Conservation (phyloP, 805 yeast species). For the Wickerhamiella nectarea region DNA sequence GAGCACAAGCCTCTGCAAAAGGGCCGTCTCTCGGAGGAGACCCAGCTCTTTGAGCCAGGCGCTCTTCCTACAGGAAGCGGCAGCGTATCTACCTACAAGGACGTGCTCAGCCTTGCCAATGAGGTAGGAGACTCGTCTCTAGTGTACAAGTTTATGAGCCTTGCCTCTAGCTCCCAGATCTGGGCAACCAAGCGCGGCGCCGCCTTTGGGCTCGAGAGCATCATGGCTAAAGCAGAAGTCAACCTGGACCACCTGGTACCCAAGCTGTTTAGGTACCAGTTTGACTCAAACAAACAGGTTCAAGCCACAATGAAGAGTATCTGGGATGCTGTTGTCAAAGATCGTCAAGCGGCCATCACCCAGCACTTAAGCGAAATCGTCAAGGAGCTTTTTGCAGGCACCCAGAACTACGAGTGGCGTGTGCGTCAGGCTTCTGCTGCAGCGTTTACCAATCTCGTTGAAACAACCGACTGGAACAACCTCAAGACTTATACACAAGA, state of each 20-base stretch:
- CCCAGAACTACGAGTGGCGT: slow-evolving; percentile 85
- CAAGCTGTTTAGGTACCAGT: slow-evolving; percentile 67
- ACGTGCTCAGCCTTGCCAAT: slow-evolving; percentile 72
- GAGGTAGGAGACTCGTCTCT: slow-evolving; percentile 93
- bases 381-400: slow-evolving; percentile 47
- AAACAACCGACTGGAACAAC: slow-evolving; percentile 20
- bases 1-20: slow-evolving; percentile 33
- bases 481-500: slow-evolving; percentile 26
- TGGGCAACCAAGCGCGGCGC: slow-evolving; percentile 92
- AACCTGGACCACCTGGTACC: slow-evolving; percentile 62
- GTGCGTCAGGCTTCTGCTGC: slow-evolving; percentile 74
- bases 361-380: slow-evolving; percentile 46
- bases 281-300: slow-evolving; percentile 69
- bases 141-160: slow-evolving; percentile 86
- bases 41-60: slow-evolving; percentile 77
- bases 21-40: slow-evolving; percentile 64
- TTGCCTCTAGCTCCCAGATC: slow-evolving; percentile 72
- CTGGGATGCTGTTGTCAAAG: slow-evolving; percentile 59
- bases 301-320: slow-evolving; percentile 75
- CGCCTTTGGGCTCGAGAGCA: slow-evolving; percentile 83
- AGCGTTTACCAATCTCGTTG: slow-evolving; percentile 58
- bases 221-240: slow-evolving; percentile 64
- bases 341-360: slow-evolving; percentile 42
- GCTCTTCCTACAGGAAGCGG: slow-evolving; percentile 67
- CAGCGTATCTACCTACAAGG: slow-evolving; percentile 82